Base-by-base conservation (phyloP, 768 basidiomycete genomes). In the Pleurotus sapidus region DNA sequence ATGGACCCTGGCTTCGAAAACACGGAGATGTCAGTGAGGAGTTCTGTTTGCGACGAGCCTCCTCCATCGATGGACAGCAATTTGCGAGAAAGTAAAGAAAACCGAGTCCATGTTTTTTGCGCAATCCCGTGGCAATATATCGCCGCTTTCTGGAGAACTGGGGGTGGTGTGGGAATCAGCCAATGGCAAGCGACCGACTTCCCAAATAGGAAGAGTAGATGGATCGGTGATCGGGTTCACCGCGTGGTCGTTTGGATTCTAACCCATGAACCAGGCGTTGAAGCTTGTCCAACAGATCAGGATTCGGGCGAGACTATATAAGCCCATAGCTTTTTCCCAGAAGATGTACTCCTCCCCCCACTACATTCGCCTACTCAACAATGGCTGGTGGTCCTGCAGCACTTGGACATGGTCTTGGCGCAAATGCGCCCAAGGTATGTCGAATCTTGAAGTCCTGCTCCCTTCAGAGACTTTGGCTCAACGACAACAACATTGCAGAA, bases 331-430 rank as follows among this genome's bases (percentile, higher is more conserved):
- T 17, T 39, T 53, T 39, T 20, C 38, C 51, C n/a, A n/a, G 23
- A 53, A 23, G 17, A 18, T 24, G 51, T 17, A 42, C 53, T 55
- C 60, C 57, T 56, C 47, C 60, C 60, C 57, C 48, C 57, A 55
- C 46, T 57, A 56, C 60, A 40, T 57, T 43, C 27, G 25, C 57
- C 40, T 18, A 47, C 9, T 40, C 42, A 58, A 70, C 59, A 56
- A 77, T 77, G 75, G 65, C 76, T 58, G 76, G 74, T 64, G 76
- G 76, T 63, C 71, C 77, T 55, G 65, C 65, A 58, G 69, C 65
- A 59, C 58, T 56, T 51, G 70, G 70, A 56, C 70, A 62, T 39
- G 71, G 71, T 34, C 65, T 74, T 57, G 71, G 68, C 46, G 67
- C 66, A 58, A 66, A 70, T 58, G 65, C 67, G 17, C 67, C 72